A percentile compares a stretch with the other conserved stretches of the same genome.
Conservation (phyloP, 495 filamentous ascomycete species). For the Hypoxylon subgilvum region DNA sequence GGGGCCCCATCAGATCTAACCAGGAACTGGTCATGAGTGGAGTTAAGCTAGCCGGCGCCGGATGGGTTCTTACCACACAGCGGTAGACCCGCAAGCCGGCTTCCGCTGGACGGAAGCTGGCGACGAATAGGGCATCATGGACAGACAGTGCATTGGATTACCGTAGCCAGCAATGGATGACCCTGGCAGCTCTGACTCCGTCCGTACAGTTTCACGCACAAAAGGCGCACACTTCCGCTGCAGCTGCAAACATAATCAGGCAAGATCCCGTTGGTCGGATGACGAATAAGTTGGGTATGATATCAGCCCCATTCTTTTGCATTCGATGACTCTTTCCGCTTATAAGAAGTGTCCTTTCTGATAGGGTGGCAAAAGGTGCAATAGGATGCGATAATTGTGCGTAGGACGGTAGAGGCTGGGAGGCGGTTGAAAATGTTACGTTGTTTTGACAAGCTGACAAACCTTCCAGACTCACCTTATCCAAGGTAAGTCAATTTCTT, state of each 20-base stretch:
- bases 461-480: too few species aligned
- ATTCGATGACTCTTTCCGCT: constrained; percentile 20
- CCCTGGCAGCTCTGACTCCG: not conserved
- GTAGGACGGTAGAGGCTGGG: constrained; percentile 5
- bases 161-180: not conserved
- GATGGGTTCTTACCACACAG: constrained; percentile 14
- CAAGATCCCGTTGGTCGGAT: constrained; percentile 20
- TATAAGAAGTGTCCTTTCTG: not conserved
- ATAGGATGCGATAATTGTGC: constrained; percentile 30
- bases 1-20: constrained; percentile 20
- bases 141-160: not conserved
- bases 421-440: constrained; percentile 26
- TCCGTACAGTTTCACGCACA: constrained; percentile 29
- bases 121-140: constrained; percentile 6
- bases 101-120: constrained; percentile 14
- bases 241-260: constrained; percentile 16
- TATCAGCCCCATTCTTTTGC: constrained; percentile 13
- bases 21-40: constrained; percentile 4
- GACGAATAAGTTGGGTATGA: not conserved
- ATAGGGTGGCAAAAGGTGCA: constrained; percentile 18
- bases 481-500: too few species aligned
- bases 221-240: constrained; percentile 23
- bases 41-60: constrained; percentile 21
- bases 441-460: constrained; percentile 10
- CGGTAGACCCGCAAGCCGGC: constrained; percentile 13